Evolutionary conservation across 805 yeast genomes (phyloP), one percentile per base, ranked within the genome.

Genomic region (Candida krabiensis): DNA sequence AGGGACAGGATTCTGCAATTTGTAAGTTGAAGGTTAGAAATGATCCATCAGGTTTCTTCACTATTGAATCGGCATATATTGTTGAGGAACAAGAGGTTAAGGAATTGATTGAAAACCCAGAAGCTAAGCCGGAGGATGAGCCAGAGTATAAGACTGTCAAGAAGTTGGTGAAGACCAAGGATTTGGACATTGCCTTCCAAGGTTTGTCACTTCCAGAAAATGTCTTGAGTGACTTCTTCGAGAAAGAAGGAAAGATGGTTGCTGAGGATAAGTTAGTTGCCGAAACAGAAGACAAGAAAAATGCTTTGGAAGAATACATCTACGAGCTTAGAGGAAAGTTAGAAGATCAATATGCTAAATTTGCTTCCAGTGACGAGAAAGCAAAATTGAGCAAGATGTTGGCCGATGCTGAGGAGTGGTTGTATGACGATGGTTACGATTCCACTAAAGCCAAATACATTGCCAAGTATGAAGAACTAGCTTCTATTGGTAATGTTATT

Each of bases 281-380:
- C 52, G 98, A 93, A 73, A 93, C 98, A 52, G 98, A 93, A 76
- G 97, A 93, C 73, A 88, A 89, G 70, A 93, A 93, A 84, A 93
- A 93, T 67, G 93, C 96, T 50, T 77, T 93, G 47, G 99, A 93
- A 77, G 99, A 93, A 77, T 93, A 93, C 77, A 93, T 93, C 60
- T 93, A 93, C 72, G 95, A 88, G 58, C 80, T 91, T 69, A 86
- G 99, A 73, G 96, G 95, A 65, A 93, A 93, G 75, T 76, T 93
- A 60, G 98, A 90, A 44, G 99, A 89, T 40, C 82, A 81, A 56
- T 91, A 91, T 65, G 77, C 86, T 52, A 81, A 74, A 56, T 93
- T 90, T 63, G 96, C 97, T 41, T 76, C 85, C 52, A 95, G 84
- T 44, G 88, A 80, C 58, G 99, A 93, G 78, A 91, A 91, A 79